Percentiles rank a stretch among this genome's conserved stretches.
Conservation (phyloP, 345 rosid genomes). For the Dovyalis caffra region DNA sequence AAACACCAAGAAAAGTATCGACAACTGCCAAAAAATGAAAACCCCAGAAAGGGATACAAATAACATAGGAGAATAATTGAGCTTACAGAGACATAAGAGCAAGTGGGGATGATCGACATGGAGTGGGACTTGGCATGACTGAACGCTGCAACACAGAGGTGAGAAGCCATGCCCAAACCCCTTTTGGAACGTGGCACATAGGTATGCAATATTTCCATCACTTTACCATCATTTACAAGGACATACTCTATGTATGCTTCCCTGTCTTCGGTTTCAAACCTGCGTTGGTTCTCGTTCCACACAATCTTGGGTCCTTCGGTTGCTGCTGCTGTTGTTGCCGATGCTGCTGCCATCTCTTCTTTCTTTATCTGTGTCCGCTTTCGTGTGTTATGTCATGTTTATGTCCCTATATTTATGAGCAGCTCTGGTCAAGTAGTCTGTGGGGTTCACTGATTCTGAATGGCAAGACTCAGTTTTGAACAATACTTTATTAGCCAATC, state of each 20-base stretch:
- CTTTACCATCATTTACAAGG: constrained; percentile 47
- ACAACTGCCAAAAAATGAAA: not conserved
- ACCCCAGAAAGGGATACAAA: not conserved
- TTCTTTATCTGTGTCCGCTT: not conserved
- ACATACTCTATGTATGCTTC: constrained; percentile 70
- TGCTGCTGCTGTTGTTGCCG: not conserved
- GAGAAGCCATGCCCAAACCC: constrained; percentile 85
- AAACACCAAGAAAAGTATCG: not conserved
- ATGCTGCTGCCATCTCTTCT: constrained; percentile 25
- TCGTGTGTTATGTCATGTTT: not conserved
- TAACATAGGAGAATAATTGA: not conserved
- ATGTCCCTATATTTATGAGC: not conserved
- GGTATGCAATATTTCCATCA: constrained; percentile 77
- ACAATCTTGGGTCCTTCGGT: constrained; percentile 48
- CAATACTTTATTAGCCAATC: not conserved
- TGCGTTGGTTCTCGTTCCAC: constrained; percentile 48
- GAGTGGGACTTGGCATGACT: constrained; percentile 66
- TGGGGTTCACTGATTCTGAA: not conserved
- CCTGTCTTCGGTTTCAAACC: constrained; percentile 91
- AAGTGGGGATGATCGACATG: constrained; percentile 64
- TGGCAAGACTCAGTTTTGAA: not conserved
- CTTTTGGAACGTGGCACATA: constrained; percentile 77
- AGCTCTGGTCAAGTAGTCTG: not conserved
- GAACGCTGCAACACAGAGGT: constrained; percentile 74
- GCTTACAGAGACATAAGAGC: constrained; percentile 81